phyloP scores from a whole-genome alignment of 179 eudicot species.

The Actinidia chinensis region DNA sequence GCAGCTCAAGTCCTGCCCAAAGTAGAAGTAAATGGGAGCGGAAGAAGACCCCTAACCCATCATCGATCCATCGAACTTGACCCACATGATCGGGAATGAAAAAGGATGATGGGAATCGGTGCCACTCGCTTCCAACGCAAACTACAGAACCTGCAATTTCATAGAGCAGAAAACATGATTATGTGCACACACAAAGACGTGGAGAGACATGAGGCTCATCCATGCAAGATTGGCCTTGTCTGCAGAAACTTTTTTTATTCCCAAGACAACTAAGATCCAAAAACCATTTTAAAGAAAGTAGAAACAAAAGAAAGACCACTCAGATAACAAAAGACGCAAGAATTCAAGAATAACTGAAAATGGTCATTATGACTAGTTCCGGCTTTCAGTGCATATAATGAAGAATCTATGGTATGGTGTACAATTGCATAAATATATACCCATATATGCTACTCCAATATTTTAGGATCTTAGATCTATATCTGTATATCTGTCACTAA shows the following conservation, averaged over 20 bases:
- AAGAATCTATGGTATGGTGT: too few species aligned
- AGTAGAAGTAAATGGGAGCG: slow-evolving; percentile 81
- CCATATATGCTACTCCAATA: too few species aligned
- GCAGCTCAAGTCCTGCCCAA: slow-evolving; percentile 93
- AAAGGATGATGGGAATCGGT: slow-evolving; percentile 91
- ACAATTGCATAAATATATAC: too few species aligned
- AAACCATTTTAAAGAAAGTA: neutral
- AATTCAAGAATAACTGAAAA: too few species aligned
- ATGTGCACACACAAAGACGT: neutral
- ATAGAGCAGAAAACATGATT: neutral
- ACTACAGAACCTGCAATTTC: slow-evolving; percentile 68
- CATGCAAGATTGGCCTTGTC: neutral
- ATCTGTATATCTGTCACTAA: too few species aligned
- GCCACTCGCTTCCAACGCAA: slow-evolving; percentile 99
- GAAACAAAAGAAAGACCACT: too few species aligned
- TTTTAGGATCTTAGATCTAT: too few species aligned
- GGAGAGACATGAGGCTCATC: neutral
- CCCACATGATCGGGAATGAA: slow-evolving; percentile 78
- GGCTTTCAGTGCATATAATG: too few species aligned
- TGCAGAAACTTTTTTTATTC: neutral
- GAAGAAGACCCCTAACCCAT: slow-evolving; percentile 98
- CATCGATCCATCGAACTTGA: slow-evolving; percentile 91
- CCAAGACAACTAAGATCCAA: neutral
- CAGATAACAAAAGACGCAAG: too few species aligned
- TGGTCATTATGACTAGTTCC: too few species aligned